phyloP scores from a whole-genome alignment of 2,329 filamentous ascomycete genomes.

The Ascochyta fabae region DNA sequence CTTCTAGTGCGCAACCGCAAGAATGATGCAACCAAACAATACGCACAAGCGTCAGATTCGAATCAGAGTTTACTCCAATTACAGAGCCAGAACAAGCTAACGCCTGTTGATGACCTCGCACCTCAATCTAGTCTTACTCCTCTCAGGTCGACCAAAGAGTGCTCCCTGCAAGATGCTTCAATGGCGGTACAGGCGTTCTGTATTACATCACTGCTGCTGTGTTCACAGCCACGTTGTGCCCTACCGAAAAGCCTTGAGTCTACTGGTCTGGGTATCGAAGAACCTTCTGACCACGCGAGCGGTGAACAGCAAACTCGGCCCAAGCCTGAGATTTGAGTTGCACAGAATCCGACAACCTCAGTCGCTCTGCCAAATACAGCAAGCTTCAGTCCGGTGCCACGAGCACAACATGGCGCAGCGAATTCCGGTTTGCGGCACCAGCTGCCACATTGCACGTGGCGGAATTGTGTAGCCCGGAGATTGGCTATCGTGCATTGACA shows the following conservation, averaged over 20 bases:
- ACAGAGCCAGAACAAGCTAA: neutral
- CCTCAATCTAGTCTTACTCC: neutral
- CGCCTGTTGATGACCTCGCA: neutral
- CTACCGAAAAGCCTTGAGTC: neutral
- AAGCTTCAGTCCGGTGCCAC: neutral
- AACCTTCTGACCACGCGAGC: neutral
- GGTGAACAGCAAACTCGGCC: neutral
- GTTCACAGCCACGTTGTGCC: conserved; percentile 26
- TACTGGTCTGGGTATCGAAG: neutral
- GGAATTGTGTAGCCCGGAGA: conserved; percentile 3
- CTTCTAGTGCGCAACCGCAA: too few species aligned
- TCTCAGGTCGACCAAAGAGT: neutral
- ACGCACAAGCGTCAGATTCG: neutral
- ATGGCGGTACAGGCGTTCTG: neutral
- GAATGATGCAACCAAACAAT: neutral
- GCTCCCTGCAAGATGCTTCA: neutral
- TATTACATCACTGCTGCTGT: conserved; percentile 18
- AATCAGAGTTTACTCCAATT: neutral
- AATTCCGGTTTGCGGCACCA: neutral
- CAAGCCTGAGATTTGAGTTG: too few species aligned
- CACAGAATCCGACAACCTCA: too few species aligned
- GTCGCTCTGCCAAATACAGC: neutral
- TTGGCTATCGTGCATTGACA: conserved; percentile 1
- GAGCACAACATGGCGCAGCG: neutral
- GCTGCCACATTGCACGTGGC: conserved; percentile 19